phyloP scores from a whole-genome alignment of 106 monocot genomes.

The Dendrobium catenatum region DNA sequence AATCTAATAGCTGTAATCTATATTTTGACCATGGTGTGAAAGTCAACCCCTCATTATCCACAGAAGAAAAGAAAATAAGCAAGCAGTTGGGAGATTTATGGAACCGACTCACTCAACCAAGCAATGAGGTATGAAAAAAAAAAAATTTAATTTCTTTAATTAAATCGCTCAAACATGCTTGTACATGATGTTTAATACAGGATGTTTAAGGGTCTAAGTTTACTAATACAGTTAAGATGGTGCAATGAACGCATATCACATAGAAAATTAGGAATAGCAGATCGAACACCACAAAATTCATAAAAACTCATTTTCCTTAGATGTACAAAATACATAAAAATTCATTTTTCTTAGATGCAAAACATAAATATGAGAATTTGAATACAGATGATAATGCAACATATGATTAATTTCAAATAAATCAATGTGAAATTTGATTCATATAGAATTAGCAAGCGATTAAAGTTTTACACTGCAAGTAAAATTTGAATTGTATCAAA shows the following conservation, averaged over 20 bases:
- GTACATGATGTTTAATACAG: background rate
- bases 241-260: background rate
- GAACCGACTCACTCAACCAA: constrained; percentile 10
- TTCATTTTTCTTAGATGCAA: background rate
- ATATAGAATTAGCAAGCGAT: no score
- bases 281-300: background rate
- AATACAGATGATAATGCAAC: background rate
- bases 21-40: background rate
- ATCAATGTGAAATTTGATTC: no score
- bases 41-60: background rate
- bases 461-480: no score
- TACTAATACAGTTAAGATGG: background rate
- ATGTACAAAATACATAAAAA: background rate
- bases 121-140: constrained; percentile 3
- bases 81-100: constrained; percentile 8
- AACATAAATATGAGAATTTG: background rate
- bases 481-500: no score
- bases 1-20: background rate
- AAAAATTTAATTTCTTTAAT: background rate
- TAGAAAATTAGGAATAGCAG: background rate
- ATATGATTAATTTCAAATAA: no score
- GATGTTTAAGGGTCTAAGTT: background rate
- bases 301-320: background rate
- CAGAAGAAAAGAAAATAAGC: constrained; percentile 7
- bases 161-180: background rate